Conservation (phyloP, 2,329 filamentous ascomycete species). For the Hypoxylon sp. region DNA sequence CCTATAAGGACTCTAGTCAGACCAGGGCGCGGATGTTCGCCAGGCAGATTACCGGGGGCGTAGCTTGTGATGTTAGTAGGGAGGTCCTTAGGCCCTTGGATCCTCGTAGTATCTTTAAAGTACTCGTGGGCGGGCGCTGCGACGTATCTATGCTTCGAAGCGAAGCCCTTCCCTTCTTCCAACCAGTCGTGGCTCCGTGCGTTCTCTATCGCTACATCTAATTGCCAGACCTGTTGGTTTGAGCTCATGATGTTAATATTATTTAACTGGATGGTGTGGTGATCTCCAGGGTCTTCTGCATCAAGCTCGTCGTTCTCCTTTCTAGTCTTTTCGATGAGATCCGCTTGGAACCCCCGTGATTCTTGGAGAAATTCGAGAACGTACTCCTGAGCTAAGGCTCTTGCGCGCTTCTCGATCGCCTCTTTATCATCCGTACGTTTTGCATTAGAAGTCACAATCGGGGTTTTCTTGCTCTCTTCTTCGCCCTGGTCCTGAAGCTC, state of each 20-base stretch:
- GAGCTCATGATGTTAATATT: constrained; percentile 48
- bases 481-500: too few species aligned
- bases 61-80: constrained; percentile 40
- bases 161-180: constrained; percentile 6
- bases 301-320: constrained; percentile 40
- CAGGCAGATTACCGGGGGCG: constrained; percentile 42
- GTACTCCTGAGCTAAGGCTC: neutral
- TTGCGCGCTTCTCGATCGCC: neutral
- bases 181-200: constrained; percentile 25
- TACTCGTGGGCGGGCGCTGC: constrained; percentile 19
- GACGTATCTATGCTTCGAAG: constrained; percentile 25
- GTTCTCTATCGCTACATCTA: constrained; percentile 43
- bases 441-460: too few species aligned
- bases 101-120: constrained; percentile 27
- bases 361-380: constrained; percentile 6
- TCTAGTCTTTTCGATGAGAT: constrained; percentile 13
- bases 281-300: constrained; percentile 42
- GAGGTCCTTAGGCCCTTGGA: constrained; percentile 24
- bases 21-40: constrained; percentile 36
- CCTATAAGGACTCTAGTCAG: constrained; percentile 45
- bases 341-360: constrained; percentile 9
- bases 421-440: too few species aligned
- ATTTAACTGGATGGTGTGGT: constrained; percentile 35
- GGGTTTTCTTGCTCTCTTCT: too few species aligned
- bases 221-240: constrained; percentile 43